phyloP scores from a whole-genome alignment of 208 protist species.

The Leptomonas pyrrhocoris region DNA sequence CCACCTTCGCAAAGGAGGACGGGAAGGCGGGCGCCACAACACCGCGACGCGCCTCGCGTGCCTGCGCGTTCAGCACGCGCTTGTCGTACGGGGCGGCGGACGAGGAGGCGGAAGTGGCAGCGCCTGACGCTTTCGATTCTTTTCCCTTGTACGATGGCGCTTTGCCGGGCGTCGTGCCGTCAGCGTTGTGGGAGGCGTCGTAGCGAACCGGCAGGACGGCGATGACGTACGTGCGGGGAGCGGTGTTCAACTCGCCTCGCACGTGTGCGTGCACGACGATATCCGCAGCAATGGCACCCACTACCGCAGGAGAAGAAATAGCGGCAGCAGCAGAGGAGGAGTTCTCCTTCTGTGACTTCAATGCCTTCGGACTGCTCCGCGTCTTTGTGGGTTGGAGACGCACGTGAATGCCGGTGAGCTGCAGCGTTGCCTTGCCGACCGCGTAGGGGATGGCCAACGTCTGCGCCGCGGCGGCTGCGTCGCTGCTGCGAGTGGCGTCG shows the following conservation, averaged over 20 bases:
- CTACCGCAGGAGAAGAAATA: not conserved
- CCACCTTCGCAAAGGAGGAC: slow-evolving; percentile 41
- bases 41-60: slow-evolving; percentile 27
- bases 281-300: slow-evolving; percentile 14
- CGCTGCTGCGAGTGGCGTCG: slow-evolving; percentile 5
- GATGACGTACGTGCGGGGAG: slow-evolving; percentile 30
- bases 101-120: not conserved
- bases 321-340: not conserved
- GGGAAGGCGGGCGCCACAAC: slow-evolving; percentile 16
- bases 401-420: slow-evolving; percentile 59
- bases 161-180: not conserved
- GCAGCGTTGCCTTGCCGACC: slow-evolving; percentile 48
- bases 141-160: too few relatives aligned
- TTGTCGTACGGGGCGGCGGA: slow-evolving; percentile 35
- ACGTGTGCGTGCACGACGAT: slow-evolving; percentile 39
- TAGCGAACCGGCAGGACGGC: slow-evolving; percentile 36
- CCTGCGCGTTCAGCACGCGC: slow-evolving; percentile 37
- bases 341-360: not conserved
- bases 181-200: slow-evolving; percentile 10
- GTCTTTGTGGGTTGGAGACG: slow-evolving; percentile 27
- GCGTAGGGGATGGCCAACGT: slow-evolving; percentile 47
- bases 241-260: slow-evolving; percentile 20
- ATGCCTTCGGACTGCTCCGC: not conserved
- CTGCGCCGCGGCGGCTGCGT: not conserved
- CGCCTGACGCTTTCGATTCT: too few relatives aligned